phyloP scores from a whole-genome alignment of 2,329 filamentous ascomycete genomes.

The Drechslera avenae region DNA sequence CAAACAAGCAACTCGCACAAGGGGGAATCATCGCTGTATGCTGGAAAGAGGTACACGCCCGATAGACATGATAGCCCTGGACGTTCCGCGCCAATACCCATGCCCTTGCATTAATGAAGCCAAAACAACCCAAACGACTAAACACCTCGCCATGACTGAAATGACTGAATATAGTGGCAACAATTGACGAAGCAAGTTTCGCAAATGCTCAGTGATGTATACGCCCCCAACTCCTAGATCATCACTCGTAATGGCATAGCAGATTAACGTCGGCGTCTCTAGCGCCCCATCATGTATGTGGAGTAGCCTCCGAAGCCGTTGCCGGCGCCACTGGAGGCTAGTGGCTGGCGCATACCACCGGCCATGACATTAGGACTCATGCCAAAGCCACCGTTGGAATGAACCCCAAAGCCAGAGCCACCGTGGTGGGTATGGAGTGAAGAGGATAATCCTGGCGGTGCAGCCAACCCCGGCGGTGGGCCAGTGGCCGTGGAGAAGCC shows the following conservation, averaged over 20 bases:
- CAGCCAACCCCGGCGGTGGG: constrained; percentile 79
- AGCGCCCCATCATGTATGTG: constrained; percentile 50
- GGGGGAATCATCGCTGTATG: constrained; percentile 53
- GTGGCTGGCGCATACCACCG: constrained; percentile 40
- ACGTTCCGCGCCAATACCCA: constrained; percentile 48
- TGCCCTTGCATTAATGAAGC: constrained; percentile 46
- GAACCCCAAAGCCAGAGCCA: constrained; percentile 43
- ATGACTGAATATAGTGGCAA: constrained; percentile 48
- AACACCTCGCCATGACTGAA: constrained; percentile 52
- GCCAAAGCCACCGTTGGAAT: constrained; percentile 46
- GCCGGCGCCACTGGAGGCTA: constrained; percentile 38
- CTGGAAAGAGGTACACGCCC: constrained; percentile 48
- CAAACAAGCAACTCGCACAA: constrained; percentile 46
- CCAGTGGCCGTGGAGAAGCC: constrained; percentile 71
- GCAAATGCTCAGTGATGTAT: constrained; percentile 39
- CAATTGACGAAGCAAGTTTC: constrained; percentile 41
- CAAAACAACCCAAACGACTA: constrained; percentile 39
- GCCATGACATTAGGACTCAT: constrained; percentile 44
- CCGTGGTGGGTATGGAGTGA: constrained; percentile 40
- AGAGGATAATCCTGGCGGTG: constrained; percentile 70
- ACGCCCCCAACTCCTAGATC: constrained; percentile 42
- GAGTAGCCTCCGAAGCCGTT: constrained; percentile 44
- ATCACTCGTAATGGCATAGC: constrained; percentile 43
- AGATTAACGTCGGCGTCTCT: constrained; percentile 19
- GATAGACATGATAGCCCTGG: constrained; percentile 40